These are phyloP conservation scores for Ustanciosporium gigantosporum DNA, from an alignment of 1,284 basidiomycete genomes.

Conservation along the genomic window DNA sequence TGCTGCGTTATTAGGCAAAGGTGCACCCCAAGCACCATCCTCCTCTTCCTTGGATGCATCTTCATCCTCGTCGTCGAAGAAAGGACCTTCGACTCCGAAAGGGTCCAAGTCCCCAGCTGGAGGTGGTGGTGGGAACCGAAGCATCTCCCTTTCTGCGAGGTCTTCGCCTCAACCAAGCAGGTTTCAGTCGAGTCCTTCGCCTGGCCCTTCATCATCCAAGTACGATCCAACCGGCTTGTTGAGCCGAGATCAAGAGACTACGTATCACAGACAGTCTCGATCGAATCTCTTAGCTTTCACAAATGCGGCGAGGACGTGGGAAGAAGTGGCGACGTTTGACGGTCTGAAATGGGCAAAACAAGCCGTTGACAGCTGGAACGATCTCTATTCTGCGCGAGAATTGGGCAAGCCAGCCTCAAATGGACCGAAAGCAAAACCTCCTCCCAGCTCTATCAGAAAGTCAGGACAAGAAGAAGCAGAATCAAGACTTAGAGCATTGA, in stretches of 20 bases:
- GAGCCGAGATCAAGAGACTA: constrained; percentile 44
- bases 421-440: constrained; percentile 5
- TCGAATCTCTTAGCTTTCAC: constrained; percentile 37
- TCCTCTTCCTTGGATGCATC: too few relatives aligned
- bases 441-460: background rate
- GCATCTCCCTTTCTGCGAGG: constrained; percentile 26
- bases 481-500: background rate
- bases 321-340: constrained; percentile 49
- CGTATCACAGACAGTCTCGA: constrained; percentile 47
- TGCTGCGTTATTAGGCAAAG: constrained; percentile 30
- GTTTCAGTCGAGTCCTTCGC: background rate
- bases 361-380: constrained; percentile 44
- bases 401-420: constrained; percentile 9
- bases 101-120: constrained; percentile 10
- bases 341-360: constrained; percentile 50
- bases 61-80: background rate
- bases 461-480: constrained; percentile 11
- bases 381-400: constrained; percentile 22
- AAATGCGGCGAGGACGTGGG: constrained; percentile 39
- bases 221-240: constrained; percentile 34
- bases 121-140: constrained; percentile 10
- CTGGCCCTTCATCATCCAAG: constrained; percentile 6
- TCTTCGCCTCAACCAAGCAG: constrained; percentile 17
- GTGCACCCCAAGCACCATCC: too few relatives aligned
- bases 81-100: constrained; percentile 12